Evolutionary conservation across 345 rosid species (phyloP), one percentile per base, ranked within the genome.

Genomic region (Pugionium cornutum): DNA sequence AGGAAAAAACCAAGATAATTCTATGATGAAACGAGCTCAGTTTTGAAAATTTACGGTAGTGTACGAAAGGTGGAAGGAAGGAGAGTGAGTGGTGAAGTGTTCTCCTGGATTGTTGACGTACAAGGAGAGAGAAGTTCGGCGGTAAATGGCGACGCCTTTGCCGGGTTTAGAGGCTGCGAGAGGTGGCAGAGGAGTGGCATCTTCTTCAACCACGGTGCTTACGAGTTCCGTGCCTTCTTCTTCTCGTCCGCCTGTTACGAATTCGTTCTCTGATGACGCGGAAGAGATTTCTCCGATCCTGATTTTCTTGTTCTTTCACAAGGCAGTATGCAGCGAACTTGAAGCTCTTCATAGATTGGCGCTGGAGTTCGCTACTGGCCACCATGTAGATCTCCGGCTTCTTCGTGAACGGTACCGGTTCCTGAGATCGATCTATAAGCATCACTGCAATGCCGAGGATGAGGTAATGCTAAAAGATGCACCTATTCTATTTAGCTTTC

Each of bases 381-480:
- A 80, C 64, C 50, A 68, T 4, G 84, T 76, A 31, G 94, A 86
- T 64, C 73, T 91, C 54, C 49, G 51, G 45, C 63, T 82, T 4
- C 78, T 88, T 10, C 81, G 81, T 2, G 77, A 82, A 66, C 92
- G 91, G 37, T 91, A 81, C 66, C 83, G 81, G 67, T 85, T 85
- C 74, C 72, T 91, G 62, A 82, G 88, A 58, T 81, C 85, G 32
- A 80, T 91, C 79, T 91, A 85, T 55, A 79, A 77, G 79, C 86
- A 91, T 40, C 97, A 91, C 75, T 84, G 86, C 76, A 75, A 75
- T 79, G 96, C 97, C 53, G 97, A 91, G 59, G 97, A 91, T 52
- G 96, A 91, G 96, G 97, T 88, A 78, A 58, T 43, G 59, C 36
- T 6, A 50, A 26, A 27, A 47, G 3, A 44, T 59, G 52, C 4